Evolutionary conservation across 306 rosid species (phyloP).

Genomic region (Calophaca sinica): DNA sequence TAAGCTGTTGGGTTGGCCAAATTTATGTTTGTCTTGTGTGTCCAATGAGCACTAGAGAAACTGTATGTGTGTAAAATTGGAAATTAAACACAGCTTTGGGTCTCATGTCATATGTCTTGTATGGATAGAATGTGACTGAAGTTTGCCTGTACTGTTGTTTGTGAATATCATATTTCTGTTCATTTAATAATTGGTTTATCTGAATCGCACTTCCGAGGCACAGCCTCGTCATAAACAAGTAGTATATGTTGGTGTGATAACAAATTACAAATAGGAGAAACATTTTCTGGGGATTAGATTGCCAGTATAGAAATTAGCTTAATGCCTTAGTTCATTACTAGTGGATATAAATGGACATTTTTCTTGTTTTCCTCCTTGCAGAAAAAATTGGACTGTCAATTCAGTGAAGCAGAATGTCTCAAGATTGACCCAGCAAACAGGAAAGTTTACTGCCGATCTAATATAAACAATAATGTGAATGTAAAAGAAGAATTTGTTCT

Average conservation of each 20-base stretch:
- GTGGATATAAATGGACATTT: slow-evolving; percentile 36
- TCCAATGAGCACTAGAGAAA: background rate
- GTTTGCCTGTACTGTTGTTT: slow-evolving; percentile 4
- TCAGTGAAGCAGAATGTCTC: slow-evolving; percentile 86
- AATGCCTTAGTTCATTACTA: background rate
- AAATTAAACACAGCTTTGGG: background rate
- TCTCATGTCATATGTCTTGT: background rate
- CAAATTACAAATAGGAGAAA: slow-evolving; percentile 29
- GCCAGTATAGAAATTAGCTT: background rate
- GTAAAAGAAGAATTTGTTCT: slow-evolving; percentile 75
- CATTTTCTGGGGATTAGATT: slow-evolving; percentile 24
- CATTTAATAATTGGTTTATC: background rate
- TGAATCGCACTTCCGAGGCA: background rate
- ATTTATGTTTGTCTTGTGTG: background rate
- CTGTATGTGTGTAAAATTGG: background rate
- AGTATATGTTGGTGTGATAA: background rate
- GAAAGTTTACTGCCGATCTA: slow-evolving; percentile 82
- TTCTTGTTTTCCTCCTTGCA: slow-evolving; percentile 49
- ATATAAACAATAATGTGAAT: slow-evolving; percentile 55
- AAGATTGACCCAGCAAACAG: slow-evolving; percentile 86
- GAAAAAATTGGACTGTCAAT: slow-evolving; percentile 68
- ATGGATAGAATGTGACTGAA: background rate
- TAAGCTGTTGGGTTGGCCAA: slow-evolving; percentile 12
- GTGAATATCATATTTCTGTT: background rate
- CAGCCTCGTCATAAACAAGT: background rate